Evolutionary conservation across 176 grass and related monocot species (phyloP), one percentile per base, ranked within the genome.

Genomic region (Bothriochloa decipiens): DNA sequence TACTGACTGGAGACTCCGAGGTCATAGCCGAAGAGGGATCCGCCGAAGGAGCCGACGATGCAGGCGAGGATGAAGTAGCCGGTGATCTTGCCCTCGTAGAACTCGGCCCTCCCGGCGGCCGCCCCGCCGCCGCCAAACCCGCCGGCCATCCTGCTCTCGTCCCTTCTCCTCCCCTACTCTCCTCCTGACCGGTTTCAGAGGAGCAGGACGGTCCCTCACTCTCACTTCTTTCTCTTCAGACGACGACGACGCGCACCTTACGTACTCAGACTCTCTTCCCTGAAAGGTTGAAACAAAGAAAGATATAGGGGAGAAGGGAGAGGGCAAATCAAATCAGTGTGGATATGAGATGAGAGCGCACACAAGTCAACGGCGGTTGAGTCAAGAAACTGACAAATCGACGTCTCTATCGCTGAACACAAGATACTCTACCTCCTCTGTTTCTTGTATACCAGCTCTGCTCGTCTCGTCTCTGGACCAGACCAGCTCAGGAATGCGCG

Each of bases 11-110:
- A 99, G 29, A 99, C 93, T 16, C 96, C 96, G 76, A 99, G 96
- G 81, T 99, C 96, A 35, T 96, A 99, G 18, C 96, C 96, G 78
- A 99, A 99, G 68, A 99, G 96, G n/a, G 96, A 99, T 37, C 96
- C 96, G 7, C 96, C 96, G 15, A 99, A 92, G 32, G 96, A 99
- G 17, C 96, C 93, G 39, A 99, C 93, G 84, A 94, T 46, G 85
- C 96, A 99, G 2, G 96, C 93, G 72, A 99, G 84, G 49, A 99
- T 84, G 79, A 99, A 96, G 82, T 99, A 99, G 5, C 86, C 23
- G 2, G 96, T 99, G 82, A 96, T 91, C 84, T 80, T 96, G 15
- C 93, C 96, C 41, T 99, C 91, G 40, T 99, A 99, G 3, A 88
- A 65, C 37, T 87, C 89, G 18, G 93, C 96, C 84, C 96, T 87